A percentile compares a stretch with the other conserved stretches of the same genome.
Conservation (phyloP, 2,329 filamentous ascomycete genomes). For the Hyphodiscus sp. region DNA sequence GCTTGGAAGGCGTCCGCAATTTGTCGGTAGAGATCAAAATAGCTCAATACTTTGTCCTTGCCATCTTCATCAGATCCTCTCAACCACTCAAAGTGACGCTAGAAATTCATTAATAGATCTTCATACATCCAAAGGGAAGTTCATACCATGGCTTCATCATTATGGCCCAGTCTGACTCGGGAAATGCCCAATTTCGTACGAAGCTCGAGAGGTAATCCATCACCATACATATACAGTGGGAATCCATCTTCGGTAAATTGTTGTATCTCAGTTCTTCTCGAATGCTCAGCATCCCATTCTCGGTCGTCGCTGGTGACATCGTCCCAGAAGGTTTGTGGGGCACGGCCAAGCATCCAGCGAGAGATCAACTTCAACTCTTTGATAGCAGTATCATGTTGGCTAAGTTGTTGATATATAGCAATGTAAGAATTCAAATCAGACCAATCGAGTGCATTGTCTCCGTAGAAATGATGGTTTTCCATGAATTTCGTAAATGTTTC, state of each 20-base stretch:
- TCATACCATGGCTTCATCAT: conserved; percentile 68
- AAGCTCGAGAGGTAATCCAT: conserved; percentile 71
- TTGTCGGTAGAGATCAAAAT: conserved; percentile 74
- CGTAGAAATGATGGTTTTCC: conserved; percentile 5
- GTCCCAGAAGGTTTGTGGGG: conserved; percentile 73
- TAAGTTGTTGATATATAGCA: conserved; percentile 65
- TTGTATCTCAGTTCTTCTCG: conserved; percentile 56
- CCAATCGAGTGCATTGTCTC: conserved; percentile 45
- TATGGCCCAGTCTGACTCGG: conserved; percentile 63
- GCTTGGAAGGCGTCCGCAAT: conserved; percentile 53
- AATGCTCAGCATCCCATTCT: conserved; percentile 77
- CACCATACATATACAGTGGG: conserved; percentile 57
- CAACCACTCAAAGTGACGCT: conserved; percentile 65
- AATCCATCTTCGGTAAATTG: conserved; percentile 53
- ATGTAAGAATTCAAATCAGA: conserved; percentile 79
- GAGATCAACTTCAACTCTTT: conserved; percentile 63
- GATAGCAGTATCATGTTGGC: conserved; percentile 60
- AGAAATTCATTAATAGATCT: conserved; percentile 7
- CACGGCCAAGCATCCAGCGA: conserved; percentile 76
- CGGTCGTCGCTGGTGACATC: conserved; percentile 65
- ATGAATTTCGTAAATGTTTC: conserved; percentile 27
- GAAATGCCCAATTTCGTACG: conserved; percentile 79
- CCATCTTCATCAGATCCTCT: conserved; percentile 50
- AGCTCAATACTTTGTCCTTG: conserved; percentile 51
- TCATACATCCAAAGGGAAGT: conserved; percentile 2